Evolutionary conservation across 2,329 filamentous ascomycete genomes (phyloP).

Genomic region (Fusarium protoensiforme): DNA sequence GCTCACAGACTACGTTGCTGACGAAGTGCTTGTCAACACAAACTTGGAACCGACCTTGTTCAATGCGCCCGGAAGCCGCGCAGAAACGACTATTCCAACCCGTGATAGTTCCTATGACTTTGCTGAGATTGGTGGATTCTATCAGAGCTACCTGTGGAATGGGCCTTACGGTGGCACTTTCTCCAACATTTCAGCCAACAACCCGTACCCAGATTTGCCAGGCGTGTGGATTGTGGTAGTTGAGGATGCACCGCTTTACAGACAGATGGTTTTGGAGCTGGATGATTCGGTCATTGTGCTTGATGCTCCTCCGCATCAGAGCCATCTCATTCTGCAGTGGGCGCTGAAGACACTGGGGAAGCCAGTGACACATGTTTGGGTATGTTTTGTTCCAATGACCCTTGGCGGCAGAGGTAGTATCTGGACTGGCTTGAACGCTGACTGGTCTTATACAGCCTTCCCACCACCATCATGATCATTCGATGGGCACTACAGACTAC

Average conservation of each 20-base stretch:
- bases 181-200: not conserved
- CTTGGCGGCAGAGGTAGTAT: not conserved
- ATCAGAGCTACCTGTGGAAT: not conserved
- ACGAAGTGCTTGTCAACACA: not conserved
- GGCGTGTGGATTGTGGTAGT: not conserved
- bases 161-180: not conserved
- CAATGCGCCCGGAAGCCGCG: not conserved
- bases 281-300: not conserved
- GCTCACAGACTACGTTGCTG: not conserved
- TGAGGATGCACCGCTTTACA: not conserved
- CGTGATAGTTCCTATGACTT: not conserved
- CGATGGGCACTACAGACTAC: not conserved
- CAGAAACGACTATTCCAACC: not conserved
- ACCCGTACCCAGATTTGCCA: not conserved
- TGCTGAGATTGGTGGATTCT: not conserved
- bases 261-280: not conserved
- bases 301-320: not conserved
- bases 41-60: not conserved
- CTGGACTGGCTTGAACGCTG: not conserved
- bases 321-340: not conserved
- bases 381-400: not conserved
- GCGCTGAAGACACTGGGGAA: not conserved
- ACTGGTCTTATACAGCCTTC: not conserved
- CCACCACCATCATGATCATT: not conserved
- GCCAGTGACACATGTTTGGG: not conserved